Evolutionary conservation across 2,329 filamentous ascomycete genomes (phyloP), one percentile per base, ranked within the genome.

Genomic region (Myriosclerotinia scirpicola): DNA sequence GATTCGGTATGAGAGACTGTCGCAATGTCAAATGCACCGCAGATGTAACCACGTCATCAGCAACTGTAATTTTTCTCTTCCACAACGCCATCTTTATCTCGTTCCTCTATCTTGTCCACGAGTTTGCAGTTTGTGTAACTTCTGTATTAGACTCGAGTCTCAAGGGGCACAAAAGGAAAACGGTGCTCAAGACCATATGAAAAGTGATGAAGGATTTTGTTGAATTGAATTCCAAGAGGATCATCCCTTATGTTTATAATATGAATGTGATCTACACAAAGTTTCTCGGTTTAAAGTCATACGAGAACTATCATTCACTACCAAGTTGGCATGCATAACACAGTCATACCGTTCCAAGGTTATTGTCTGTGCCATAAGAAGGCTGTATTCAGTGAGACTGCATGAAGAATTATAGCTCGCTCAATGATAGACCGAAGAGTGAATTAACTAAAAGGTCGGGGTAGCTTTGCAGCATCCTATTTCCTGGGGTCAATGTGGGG

Each of bases 1-100:
- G 66, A 58, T 61, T 65, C 22, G 76, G 76, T 34, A 77, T 36
- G n/a, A 79, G 67, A 2, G 77, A 78, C 71, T 77, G 77, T 61
- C 69, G 74, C 54, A 74, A 62, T 5, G 76, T 78, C 66, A 79
- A 69, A 65, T 75, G 69, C 1, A 72, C 74, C 2, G 76, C 77
- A 48, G 69, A 73, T 34, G 76, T 78, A 64, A 78, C 72, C 9
- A 70, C 69, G 71, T 78, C 75, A 70, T 78, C 77, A 34, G 70
- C 65, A 61, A 78, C 75, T 50, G 72, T 72, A 60, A 78, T 75
- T 36, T 74, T 78, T 30, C 76, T 69, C 52, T 71, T 75, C 69
- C 73, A 78, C 17, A 77, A 63, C 22, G 54, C 69, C 75, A 77
- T 77, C 14, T 66, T 67, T 36, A 36, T 61, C 5, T 4, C 5